Conservation (phyloP, 306 rosid genomes). For the Glycine soja region DNA sequence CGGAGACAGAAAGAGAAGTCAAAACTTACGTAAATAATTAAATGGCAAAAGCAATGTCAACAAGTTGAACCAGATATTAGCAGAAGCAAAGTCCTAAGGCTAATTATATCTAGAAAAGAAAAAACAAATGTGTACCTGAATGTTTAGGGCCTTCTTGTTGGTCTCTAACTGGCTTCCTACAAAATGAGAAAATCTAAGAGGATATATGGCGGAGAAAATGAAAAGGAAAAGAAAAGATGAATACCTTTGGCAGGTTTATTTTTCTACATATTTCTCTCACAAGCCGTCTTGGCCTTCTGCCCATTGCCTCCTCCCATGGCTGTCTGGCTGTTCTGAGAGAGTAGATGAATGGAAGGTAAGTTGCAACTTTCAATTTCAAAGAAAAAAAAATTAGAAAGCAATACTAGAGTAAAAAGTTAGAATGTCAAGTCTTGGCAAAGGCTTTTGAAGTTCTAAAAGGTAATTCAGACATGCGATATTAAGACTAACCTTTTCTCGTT, state of each 20-base stretch:
- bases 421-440: not conserved
- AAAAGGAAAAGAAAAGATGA: not conserved
- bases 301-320: conserved; percentile 13
- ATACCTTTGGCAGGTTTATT: conserved; percentile 54
- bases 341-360: too few species aligned
- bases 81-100: too few species aligned
- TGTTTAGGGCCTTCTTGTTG: conserved; percentile 8
- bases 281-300: not conserved
- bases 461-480: not conserved
- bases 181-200: not conserved
- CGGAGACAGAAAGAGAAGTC: too few species aligned
- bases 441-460: not conserved
- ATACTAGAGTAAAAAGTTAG: too few species aligned
- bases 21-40: too few species aligned
- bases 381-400: not conserved
- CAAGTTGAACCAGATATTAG: too few species aligned
- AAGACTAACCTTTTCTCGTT: conserved; percentile 80
- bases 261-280: conserved; percentile 62
- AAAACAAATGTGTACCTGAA: not conserved
- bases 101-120: too few species aligned
- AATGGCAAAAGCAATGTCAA: too few species aligned
- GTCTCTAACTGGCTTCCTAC: conserved; percentile 2
- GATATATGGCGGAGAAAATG: too few species aligned
- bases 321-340: too few species aligned
- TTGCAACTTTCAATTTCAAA: not conserved